A percentile compares a stretch with the other conserved stretches of the same genome.
These are phyloP conservation scores for Leptographium wingfieldii DNA, from an alignment of 2,329 filamentous ascomycete species.

Conservation along the genomic window DNA sequence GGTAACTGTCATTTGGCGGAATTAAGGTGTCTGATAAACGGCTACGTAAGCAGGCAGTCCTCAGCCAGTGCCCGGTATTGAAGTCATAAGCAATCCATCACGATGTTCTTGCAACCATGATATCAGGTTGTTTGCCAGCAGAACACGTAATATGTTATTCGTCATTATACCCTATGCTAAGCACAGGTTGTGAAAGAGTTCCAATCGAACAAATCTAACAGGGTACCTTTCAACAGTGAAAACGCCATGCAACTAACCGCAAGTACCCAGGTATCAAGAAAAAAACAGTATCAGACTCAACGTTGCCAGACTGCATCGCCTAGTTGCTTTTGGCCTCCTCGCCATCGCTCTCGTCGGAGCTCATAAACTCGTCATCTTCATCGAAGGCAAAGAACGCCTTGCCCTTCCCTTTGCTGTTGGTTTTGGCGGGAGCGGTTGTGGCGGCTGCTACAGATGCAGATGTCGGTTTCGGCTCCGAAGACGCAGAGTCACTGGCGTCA, in stretches of 20 bases:
- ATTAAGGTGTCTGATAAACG: no score
- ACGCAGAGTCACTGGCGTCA: conserved; percentile 38
- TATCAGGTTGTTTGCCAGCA: no score
- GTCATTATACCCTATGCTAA: not conserved
- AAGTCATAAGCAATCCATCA: no score
- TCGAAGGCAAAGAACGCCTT: conserved; percentile 62
- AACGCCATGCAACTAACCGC: not conserved
- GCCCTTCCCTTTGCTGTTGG: conserved; percentile 19
- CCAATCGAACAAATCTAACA: not conserved
- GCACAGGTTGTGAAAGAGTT: not conserved
- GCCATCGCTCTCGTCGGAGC: conserved; percentile 40
- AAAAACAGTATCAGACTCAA: not conserved
- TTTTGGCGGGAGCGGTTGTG: not conserved
- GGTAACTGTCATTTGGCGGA: no score
- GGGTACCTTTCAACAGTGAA: not conserved
- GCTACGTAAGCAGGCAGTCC: no score
- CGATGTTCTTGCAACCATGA: no score
- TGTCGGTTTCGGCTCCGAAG: conserved; percentile 29
- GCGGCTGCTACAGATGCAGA: not conserved
- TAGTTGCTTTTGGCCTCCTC: conserved; percentile 12
- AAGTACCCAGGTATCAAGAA: not conserved
- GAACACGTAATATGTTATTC: no score
- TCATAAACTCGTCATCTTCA: conserved; percentile 65
- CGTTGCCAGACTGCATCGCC: not conserved
- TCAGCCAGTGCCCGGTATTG: no score